phyloP scores from a whole-genome alignment of 2,329 filamentous ascomycete genomes.

The Talaromyces amestolkiae region DNA sequence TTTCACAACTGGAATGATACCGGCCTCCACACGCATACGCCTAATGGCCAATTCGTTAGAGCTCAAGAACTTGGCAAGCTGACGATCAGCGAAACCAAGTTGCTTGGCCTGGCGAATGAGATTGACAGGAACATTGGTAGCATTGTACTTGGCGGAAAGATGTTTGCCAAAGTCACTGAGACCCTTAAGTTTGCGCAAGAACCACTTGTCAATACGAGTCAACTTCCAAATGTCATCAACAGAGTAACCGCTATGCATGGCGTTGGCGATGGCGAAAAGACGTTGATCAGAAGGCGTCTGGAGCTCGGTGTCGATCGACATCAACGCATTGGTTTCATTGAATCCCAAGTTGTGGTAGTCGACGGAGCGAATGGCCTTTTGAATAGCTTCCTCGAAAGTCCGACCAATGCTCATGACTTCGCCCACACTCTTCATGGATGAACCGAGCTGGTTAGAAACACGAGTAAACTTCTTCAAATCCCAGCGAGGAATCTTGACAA shows the following conservation, averaged over 20 bases:
- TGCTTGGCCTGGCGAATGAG: conserved; percentile 83
- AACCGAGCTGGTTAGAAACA: conserved; percentile 91
- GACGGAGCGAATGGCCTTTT: conserved; percentile 93
- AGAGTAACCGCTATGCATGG: conserved; percentile 89
- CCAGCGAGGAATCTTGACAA: conserved; percentile 98
- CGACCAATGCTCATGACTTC: conserved; percentile 98
- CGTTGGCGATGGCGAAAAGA: conserved; percentile 95
- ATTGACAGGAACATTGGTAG: conserved; percentile 62
- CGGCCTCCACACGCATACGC: conserved; percentile 76
- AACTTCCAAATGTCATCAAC: conserved; percentile 98
- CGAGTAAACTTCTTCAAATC: conserved; percentile 98
- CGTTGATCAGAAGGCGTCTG: conserved; percentile 97
- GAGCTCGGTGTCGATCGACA: conserved; percentile 93
- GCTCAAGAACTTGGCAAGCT: conserved; percentile 89
- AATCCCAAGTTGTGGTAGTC: conserved; percentile 96
- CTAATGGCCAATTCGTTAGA: conserved; percentile 92
- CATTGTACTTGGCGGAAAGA: conserved; percentile 64
- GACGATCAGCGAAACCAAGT: conserved; percentile 89
- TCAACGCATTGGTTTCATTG: conserved; percentile 83
- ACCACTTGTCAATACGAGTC: conserved; percentile 99
- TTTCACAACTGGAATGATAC: conserved; percentile 87
- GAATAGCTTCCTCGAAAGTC: conserved; percentile 96
- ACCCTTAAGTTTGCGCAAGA: conserved; percentile 85
- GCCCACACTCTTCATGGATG: conserved; percentile 99
- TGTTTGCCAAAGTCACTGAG: conserved; percentile 83